Conservation (phyloP, 2,329 filamentous ascomycete genomes). For the Talaromyces sp. region DNA sequence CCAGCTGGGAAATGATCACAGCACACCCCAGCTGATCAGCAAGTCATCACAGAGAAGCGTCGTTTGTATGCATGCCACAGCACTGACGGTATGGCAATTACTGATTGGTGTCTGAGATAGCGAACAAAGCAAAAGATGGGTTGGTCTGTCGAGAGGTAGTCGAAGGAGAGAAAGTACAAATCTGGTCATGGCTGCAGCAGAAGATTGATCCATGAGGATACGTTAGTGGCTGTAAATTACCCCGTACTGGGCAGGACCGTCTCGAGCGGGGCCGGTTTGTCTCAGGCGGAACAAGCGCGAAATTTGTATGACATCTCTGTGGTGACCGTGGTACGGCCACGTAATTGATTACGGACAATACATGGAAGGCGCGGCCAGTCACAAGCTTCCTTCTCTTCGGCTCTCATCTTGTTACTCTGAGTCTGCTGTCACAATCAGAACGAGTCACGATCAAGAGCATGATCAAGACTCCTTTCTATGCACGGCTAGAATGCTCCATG, state of each 20-base stretch:
- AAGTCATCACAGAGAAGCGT: background rate
- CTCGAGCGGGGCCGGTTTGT: background rate
- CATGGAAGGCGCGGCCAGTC: slow-evolving; percentile 3
- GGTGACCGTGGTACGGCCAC: background rate
- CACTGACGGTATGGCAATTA: background rate
- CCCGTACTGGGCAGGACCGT: background rate
- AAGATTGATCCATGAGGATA: background rate
- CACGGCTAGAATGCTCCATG: background rate
- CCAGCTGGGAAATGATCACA: background rate
- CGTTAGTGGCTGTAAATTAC: background rate
- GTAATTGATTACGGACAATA: slow-evolving; percentile 1
- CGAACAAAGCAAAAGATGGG: no score
- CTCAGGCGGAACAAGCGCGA: slow-evolving; percentile 2
- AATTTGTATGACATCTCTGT: background rate
- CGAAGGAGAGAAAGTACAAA: background rate
- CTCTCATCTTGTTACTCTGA: background rate
- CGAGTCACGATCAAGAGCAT: background rate
- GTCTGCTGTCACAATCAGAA: background rate
- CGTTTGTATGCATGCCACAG: background rate
- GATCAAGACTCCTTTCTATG: background rate
- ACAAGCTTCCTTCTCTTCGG: background rate
- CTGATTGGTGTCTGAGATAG: background rate
- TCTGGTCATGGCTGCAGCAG: background rate
- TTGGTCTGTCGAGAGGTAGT: background rate
- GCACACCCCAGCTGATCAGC: slow-evolving; percentile 1